Evolutionary conservation across 2,329 filamentous ascomycete genomes (phyloP).

Genomic region (Diaporthe citri): DNA sequence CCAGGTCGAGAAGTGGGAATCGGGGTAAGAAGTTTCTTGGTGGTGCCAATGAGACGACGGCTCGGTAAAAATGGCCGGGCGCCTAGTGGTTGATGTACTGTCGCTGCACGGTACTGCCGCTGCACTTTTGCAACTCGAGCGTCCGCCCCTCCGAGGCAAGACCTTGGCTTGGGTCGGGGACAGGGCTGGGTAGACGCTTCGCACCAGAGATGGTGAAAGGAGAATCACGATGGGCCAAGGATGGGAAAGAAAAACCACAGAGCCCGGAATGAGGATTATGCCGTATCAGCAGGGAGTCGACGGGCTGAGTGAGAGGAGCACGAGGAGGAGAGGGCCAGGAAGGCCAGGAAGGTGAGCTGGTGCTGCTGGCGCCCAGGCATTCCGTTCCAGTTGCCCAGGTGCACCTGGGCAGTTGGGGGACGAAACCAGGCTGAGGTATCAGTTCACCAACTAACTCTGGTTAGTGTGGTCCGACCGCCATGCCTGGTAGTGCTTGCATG

Average conservation of each 20-base stretch:
- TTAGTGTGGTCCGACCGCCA: conserved; percentile 31
- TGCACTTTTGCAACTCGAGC: conserved; percentile 30
- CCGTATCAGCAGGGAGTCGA: conserved; percentile 18
- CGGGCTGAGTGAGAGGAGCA: conserved; percentile 7
- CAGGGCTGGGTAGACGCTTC: conserved; percentile 4
- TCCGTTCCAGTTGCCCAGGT: conserved; percentile 27
- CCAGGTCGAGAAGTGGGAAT: conserved; percentile 39
- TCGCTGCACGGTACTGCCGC: background rate
- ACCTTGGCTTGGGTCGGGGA: background rate
- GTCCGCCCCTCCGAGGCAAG: conserved; percentile 24
- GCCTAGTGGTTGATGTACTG: conserved; percentile 32
- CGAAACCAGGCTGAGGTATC: conserved; percentile 29
- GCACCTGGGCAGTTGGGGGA: conserved; percentile 17
- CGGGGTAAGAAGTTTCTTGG: conserved; percentile 39
- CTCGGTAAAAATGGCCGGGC: conserved; percentile 34
- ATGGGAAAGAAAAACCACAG: background rate
- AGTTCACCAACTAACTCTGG: conserved; percentile 38
- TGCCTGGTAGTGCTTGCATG: conserved; percentile 37
- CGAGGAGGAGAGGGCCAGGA: conserved; percentile 3
- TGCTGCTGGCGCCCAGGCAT: conserved; percentile 24
- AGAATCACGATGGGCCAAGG: conserved; percentile 9
- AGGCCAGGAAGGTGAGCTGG: background rate
- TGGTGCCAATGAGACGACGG: conserved; percentile 34
- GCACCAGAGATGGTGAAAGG: conserved; percentile 15
- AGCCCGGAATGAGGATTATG: conserved; percentile 27